Evolutionary conservation across 169 alveolate species (phyloP).

Genomic region (Babesia ovata): DNA sequence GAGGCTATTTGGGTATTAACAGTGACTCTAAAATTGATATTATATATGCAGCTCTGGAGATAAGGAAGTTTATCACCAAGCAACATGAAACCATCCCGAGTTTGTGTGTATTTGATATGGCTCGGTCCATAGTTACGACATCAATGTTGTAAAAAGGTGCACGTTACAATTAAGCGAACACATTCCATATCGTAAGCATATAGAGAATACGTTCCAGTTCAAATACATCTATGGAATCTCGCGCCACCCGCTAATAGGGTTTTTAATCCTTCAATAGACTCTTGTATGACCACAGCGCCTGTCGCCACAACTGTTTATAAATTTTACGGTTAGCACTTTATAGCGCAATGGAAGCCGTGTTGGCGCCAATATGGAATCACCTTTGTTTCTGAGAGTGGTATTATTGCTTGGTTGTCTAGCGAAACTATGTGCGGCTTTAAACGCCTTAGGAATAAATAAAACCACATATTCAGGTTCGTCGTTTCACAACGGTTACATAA

Average conservation of each 20-base stretch:
- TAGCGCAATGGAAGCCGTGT: constrained; percentile 22
- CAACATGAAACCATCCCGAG: constrained; percentile 80
- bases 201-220: neutral
- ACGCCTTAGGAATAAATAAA: neutral
- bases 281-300: neutral
- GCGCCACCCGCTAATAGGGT: neutral
- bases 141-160: constrained; percentile 66
- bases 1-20: constrained; percentile 71
- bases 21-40: neutral
- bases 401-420: constrained; percentile 6
- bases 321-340: neutral
- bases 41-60: constrained; percentile 57
- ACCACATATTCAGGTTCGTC: neutral
- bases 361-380: constrained; percentile 26
- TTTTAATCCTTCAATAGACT: neutral
- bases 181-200: neutral
- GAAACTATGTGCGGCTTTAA: neutral
- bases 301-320: neutral
- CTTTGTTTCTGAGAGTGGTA: neutral
- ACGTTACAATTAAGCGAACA: neutral
- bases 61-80: constrained; percentile 76
- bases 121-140: constrained; percentile 70
- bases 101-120: constrained; percentile 78
- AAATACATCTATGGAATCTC: neutral
- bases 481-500: no score